Conservation (phyloP, 441 rosid species). For the Bruguiera hainesii region DNA sequence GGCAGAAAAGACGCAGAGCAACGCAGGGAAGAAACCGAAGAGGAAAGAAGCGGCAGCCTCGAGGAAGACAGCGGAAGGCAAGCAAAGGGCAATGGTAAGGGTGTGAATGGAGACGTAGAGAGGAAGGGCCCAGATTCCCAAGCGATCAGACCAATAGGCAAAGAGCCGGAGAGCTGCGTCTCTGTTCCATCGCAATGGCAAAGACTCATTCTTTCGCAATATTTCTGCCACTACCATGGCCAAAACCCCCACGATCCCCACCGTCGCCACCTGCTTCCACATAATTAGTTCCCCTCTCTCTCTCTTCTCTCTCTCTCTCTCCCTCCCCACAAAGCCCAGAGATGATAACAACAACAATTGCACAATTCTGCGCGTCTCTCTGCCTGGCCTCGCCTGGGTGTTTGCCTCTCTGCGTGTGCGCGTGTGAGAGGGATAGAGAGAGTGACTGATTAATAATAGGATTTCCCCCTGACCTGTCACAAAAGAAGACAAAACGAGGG, state of each 20-base stretch:
- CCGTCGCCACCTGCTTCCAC: slow-evolving; percentile 37
- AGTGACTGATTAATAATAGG: no score
- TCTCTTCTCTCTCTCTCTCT: neutral
- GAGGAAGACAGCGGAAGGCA: slow-evolving; percentile 83
- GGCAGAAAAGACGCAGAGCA: slow-evolving; percentile 70
- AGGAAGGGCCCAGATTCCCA: slow-evolving; percentile 89
- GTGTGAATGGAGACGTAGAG: slow-evolving; percentile 73
- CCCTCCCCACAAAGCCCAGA: neutral
- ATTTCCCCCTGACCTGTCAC: no score
- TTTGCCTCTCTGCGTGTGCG: no score
- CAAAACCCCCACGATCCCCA: slow-evolving; percentile 13
- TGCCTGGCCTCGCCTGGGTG: no score
- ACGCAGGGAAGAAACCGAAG: slow-evolving; percentile 79
- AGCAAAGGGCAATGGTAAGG: slow-evolving; percentile 63
- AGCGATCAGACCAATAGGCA: slow-evolving; percentile 53
- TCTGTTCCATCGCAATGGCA: slow-evolving; percentile 53
- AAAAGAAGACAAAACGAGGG: no score
- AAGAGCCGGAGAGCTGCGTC: slow-evolving; percentile 44
- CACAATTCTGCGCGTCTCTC: no score
- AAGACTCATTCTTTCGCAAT: slow-evolving; percentile 33
- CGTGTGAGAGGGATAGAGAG: no score
- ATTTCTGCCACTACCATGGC: no score
- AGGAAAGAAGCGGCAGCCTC: slow-evolving; percentile 83
- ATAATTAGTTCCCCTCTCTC: slow-evolving; percentile 4
- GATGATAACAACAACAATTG: no score